Evolutionary conservation across 2,329 filamentous ascomycete genomes (phyloP), one percentile per base, ranked within the genome.

Genomic region (Alternaria incomplexa): DNA sequence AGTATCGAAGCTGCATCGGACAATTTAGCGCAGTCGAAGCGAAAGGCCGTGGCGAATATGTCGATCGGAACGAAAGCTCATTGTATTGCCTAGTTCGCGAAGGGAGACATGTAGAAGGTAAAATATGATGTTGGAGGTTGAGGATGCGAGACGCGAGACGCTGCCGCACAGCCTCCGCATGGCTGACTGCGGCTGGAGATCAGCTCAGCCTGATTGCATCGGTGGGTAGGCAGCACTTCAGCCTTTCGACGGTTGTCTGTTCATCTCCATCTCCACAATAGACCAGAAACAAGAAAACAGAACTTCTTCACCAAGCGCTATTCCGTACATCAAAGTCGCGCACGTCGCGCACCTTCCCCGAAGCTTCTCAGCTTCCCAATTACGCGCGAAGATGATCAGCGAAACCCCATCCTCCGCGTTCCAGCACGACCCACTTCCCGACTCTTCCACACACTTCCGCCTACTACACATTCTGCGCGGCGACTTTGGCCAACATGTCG

Each of bases 371-470:
- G 43, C 8, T 46, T 15, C 43, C 26, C n/a, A 9, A 40, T 20
- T 22, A 7, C 22, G 15, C 17, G 44, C 25, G 9, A 32, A 11
- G 2, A 53, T 58, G 47, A 36, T 47, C 23, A 52, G 9, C 25
- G 56, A 17, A 32, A 30, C 56, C 36, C 36, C 56, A 22, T 40
- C 10, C 17, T 40, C 47, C 47, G 32, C 47, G 11, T 58, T 58
- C 11, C 20, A 52, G 20, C 56, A 58, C 56, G 47, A 58, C 46
- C 47, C 56, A 36, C 47, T 58, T 36, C 48, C 26, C 36, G 56
- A 46, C 26, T 50, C 43, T 7, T 22, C 40, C 0, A 53, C 56
- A 12, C 40, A 54, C 11, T 59, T 59, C 40, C 56, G 48, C 11
- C 40, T 59, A 26, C 26, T 59, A 11, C 22, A n/a, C 40, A 59